A percentile compares a stretch with the other conserved stretches of the same genome.
Conservation (phyloP, 352 stramenopile species). For the Phytophthora crassamura region DNA sequence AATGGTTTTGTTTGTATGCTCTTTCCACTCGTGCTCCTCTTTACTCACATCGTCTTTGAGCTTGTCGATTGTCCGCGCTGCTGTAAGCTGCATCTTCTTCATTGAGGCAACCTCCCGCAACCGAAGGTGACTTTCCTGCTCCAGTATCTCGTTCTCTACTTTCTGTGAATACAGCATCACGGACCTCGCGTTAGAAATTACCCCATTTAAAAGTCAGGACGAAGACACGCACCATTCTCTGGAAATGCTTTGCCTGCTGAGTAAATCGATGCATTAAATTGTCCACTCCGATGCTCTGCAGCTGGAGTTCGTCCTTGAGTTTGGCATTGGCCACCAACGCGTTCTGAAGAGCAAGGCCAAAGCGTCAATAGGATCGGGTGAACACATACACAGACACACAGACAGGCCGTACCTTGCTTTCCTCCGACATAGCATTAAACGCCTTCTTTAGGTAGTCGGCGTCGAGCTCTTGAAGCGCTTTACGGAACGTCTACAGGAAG, state of each 20-base stretch:
- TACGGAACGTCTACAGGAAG: conserved; percentile 64
- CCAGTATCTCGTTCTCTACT: conserved; percentile 80
- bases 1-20: conserved; percentile 53
- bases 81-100: conserved; percentile 70
- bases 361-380: not conserved
- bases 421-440: conserved; percentile 84
- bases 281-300: conserved; percentile 82
- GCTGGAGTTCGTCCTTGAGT: conserved; percentile 79
- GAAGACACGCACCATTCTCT: conserved; percentile 64
- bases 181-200: not conserved
- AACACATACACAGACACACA: not conserved
- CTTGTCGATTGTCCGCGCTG: conserved; percentile 65
- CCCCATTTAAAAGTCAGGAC: too few relatives aligned
- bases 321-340: conserved; percentile 83
- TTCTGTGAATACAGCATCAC: conserved; percentile 43
- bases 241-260: conserved; percentile 69
- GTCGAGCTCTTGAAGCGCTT: conserved; percentile 77
- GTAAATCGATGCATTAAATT: conserved; percentile 84
- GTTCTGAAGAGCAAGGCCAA: conserved; percentile 42
- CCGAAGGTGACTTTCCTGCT: conserved; percentile 70
- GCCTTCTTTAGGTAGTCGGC: conserved; percentile 84
- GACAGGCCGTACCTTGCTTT: conserved; percentile 63
- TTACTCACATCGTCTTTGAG: conserved; percentile 55
- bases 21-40: conserved; percentile 65
- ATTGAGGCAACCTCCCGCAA: conserved; percentile 65